Conservation (phyloP, 2,329 filamentous ascomycete species). For the Verticillium nonalfalfae region DNA sequence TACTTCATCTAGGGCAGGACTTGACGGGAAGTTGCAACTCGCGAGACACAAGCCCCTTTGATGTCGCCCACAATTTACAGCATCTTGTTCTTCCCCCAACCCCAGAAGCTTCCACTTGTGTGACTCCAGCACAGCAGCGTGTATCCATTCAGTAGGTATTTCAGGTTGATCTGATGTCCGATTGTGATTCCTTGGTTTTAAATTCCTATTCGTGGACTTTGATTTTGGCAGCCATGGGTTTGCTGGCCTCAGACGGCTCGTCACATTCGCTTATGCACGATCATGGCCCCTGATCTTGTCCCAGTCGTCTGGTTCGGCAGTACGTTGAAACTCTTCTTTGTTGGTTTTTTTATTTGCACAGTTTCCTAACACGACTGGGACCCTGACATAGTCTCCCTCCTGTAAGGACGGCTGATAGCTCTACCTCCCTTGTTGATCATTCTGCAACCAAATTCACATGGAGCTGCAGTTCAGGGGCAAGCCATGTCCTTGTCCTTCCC, state of each 20-base stretch:
- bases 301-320: background rate
- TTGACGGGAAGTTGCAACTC: conserved; percentile 2
- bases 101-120: background rate
- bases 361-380: too few species aligned
- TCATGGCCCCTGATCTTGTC: background rate
- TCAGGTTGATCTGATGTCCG: background rate
- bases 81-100: background rate
- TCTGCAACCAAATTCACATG: too few species aligned
- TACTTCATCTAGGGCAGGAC: background rate
- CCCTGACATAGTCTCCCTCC: too few species aligned
- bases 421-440: too few species aligned
- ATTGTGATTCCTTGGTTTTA: background rate
- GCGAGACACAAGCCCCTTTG: background rate
- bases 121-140: background rate
- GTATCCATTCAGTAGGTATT: background rate
- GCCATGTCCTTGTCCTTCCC: too few species aligned
- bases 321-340: background rate
- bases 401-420: too few species aligned
- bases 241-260: background rate
- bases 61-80: background rate
- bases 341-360: background rate
- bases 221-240: background rate
- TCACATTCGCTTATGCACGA: background rate
- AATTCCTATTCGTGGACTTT: background rate
- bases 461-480: too few species aligned